Conservation (phyloP, 176 grass and related monocot species). For the Lolium rigidum region DNA sequence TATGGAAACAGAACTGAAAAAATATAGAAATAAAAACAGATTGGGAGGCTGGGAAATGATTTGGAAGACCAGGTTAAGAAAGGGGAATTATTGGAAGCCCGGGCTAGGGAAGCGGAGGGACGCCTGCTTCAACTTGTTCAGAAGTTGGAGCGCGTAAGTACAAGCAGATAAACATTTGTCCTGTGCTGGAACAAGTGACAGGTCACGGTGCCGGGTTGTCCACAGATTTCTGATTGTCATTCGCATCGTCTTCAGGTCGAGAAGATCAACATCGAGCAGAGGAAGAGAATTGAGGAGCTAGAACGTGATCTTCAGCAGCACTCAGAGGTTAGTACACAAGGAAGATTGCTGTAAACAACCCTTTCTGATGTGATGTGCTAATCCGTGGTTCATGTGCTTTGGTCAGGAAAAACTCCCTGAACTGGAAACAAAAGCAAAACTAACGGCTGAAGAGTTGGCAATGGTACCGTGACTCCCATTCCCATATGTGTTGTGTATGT, state of each 20-base stretch:
- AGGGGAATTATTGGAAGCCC: conserved; percentile 54
- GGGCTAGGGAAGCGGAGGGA: conserved; percentile 47
- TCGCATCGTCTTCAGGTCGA: conserved; percentile 26
- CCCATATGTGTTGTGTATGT: neutral
- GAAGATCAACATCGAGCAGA: conserved; percentile 35
- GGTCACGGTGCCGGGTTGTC: neutral
- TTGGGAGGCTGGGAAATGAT: conserved; percentile 59
- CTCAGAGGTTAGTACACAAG: conserved; percentile 14
- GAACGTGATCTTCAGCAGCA: conserved; percentile 29
- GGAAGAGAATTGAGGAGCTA: conserved; percentile 46
- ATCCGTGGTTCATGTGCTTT: conserved; percentile 6
- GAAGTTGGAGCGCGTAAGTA: conserved; percentile 60
- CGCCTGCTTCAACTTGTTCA: conserved; percentile 36
- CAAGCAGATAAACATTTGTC: neutral
- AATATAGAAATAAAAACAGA: neutral
- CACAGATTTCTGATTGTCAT: neutral
- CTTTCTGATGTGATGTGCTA: neutral
- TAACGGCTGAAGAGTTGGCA: conserved; percentile 38
- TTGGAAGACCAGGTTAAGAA: conserved; percentile 53
- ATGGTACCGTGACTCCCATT: conserved; percentile 33
- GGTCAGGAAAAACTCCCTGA: conserved; percentile 41
- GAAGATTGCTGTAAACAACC: neutral
- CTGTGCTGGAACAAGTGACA: neutral
- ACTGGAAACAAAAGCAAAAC: conserved; percentile 38
- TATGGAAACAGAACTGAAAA: neutral